Evolutionary conservation across 495 filamentous ascomycete species (phyloP).

Genomic region (Schizothecium vesticola): DNA sequence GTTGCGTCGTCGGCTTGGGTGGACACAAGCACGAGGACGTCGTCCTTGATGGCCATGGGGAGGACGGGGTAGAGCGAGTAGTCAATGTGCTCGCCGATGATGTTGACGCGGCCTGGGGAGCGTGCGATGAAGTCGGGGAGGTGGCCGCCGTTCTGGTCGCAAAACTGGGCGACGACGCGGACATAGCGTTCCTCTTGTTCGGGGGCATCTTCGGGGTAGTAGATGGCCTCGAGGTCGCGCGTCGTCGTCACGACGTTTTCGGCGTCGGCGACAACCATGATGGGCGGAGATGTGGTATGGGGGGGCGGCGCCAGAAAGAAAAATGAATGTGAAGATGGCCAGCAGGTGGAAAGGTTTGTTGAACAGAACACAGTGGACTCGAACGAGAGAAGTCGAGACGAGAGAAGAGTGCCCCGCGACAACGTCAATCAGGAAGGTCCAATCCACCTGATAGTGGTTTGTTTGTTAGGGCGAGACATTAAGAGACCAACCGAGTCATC

Average conservation of each 20-base stretch:
- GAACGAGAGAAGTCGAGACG: background rate
- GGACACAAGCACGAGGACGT: slow-evolving; percentile 83
- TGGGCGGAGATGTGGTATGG: background rate
- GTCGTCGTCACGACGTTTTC: slow-evolving; percentile 47
- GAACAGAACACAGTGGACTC: background rate
- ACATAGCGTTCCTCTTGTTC: slow-evolving; percentile 64
- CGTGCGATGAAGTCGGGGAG: slow-evolving; percentile 77
- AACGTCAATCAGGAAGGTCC: background rate
- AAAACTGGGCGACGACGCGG: slow-evolving; percentile 63
- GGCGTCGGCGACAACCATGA: background rate
- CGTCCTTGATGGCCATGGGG: slow-evolving; percentile 89
- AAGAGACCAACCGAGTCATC: no score
- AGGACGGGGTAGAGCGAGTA: slow-evolving; percentile 95
- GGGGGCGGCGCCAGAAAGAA: background rate
- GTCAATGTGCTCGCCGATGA: slow-evolving; percentile 99
- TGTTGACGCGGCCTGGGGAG: slow-evolving; percentile 92
- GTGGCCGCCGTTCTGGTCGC: slow-evolving; percentile 58
- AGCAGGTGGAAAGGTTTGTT: background rate
- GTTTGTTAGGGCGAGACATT: background rate
- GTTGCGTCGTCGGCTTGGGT: slow-evolving; percentile 27
- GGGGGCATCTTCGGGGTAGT: slow-evolving; percentile 55
- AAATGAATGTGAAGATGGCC: background rate
- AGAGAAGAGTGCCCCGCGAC: background rate
- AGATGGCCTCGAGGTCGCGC: slow-evolving; percentile 59
- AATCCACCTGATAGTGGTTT: background rate